Base-by-base conservation (phyloP, 352 stramenopile species). In the Phytopythium cucurbitacearum region DNA sequence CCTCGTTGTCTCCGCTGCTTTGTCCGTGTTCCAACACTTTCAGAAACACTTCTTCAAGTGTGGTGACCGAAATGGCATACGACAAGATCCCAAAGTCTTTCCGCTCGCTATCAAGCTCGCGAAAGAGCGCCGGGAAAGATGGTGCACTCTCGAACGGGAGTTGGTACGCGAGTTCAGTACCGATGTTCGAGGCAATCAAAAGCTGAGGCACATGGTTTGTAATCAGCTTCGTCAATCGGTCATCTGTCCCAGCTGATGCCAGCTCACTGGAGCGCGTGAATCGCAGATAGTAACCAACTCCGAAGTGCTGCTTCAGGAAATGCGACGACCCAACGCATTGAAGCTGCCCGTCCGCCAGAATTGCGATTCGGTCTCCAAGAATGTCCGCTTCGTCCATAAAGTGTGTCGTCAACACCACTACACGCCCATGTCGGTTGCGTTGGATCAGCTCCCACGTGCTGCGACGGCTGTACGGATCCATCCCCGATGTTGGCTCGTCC, bases 371-470 rank as follows among this genome's bases (percentile, higher is more conserved):
- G 41, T 97, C 90, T 9, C 84, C 87, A 0, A 98, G 64, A 32
- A 96, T 67, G 47, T 98, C 90, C 7, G 91, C 89, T 63, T 98
- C 94, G 58, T 98, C 80, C 82, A 93, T 91, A 48, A 90, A 93
- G 51, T 98, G 92, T 9, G 90, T 97, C 32, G 85, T 96, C 13
- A 98, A 64, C 33, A 98, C 77, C 7, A 98, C 62, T 9, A 95
- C 62, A 12, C 84, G 73, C 12, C 73, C 69, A 12, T 60, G 33
- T 4, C 76, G 68, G 56, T 78, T 76, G 53, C 65, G 62, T n/a
- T 83, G 71, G 57, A 92, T 85, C 12, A 97, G 53, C 34, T 97
- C 75, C 94, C 94, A 98, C 9, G 65, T 88, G 48, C 65, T 86
- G 2, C 78, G 73, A 12, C 80, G 76, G 48, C 77, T 91, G 60